Evolutionary conservation across 441 rosid species (phyloP).

Genomic region (Capsella rubella): DNA sequence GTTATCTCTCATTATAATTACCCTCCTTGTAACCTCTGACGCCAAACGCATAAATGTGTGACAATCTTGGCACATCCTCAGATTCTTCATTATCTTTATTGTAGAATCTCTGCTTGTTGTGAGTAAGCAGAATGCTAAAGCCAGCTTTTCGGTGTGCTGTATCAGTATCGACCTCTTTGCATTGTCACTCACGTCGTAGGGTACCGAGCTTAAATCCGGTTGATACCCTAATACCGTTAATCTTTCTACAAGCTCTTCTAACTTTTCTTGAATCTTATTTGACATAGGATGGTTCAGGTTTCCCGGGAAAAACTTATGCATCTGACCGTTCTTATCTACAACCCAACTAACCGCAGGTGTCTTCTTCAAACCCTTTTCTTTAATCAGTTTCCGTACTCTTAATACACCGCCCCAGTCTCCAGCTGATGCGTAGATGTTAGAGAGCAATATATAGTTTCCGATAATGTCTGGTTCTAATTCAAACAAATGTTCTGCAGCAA

Average conservation of each 20-base stretch:
- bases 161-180: slow-evolving; percentile 63
- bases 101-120: slow-evolving; percentile 47
- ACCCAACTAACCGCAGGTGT: slow-evolving; percentile 86
- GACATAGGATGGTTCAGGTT: slow-evolving; percentile 64
- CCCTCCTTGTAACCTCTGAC: slow-evolving; percentile 58
- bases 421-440: slow-evolving; percentile 67
- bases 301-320: slow-evolving; percentile 74
- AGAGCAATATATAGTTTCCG: slow-evolving; percentile 77
- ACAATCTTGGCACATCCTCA: slow-evolving; percentile 80
- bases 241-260: slow-evolving; percentile 56
- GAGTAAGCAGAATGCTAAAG: slow-evolving; percentile 71
- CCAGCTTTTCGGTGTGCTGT: slow-evolving; percentile 79
- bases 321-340: slow-evolving; percentile 62
- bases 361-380: slow-evolving; percentile 65
- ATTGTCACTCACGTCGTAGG: slow-evolving; percentile 55
- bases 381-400: slow-evolving; percentile 60
- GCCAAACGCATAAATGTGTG: slow-evolving; percentile 70
- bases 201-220: slow-evolving; percentile 60
- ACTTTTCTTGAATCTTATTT: slow-evolving; percentile 55
- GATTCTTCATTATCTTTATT: slow-evolving; percentile 73
- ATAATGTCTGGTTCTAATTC: slow-evolving; percentile 69
- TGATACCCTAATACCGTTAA: slow-evolving; percentile 56
- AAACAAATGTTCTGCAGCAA: slow-evolving; percentile 76
- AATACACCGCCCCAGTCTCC: slow-evolving; percentile 67
- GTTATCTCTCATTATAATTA: slow-evolving; percentile 71